Evolutionary conservation across 306 rosid genomes (phyloP).

Genomic region (Gillenia trifoliata): DNA sequence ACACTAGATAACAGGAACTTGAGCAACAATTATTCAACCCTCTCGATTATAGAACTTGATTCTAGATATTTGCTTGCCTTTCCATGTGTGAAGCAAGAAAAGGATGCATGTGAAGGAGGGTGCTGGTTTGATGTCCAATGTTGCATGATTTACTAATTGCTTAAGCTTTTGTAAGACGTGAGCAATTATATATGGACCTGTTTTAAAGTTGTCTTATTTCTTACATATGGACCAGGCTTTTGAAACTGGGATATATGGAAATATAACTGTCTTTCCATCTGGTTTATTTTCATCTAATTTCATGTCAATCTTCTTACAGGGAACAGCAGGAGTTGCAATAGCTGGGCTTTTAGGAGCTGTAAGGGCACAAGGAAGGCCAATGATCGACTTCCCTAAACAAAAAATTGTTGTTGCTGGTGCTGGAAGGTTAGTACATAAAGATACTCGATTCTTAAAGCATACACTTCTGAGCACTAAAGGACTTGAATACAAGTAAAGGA

Average conservation of each 20-base stretch:
- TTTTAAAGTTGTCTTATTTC: neutral
- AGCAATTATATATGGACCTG: neutral
- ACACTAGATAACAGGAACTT: neutral
- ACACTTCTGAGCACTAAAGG: neutral
- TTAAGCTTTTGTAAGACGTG: neutral
- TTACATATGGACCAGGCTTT: neutral
- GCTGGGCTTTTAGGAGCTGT: conserved; percentile 99
- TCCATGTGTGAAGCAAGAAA: neutral
- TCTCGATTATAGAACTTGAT: neutral
- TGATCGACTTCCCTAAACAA: conserved; percentile 97
- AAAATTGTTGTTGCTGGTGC: conserved; percentile 99
- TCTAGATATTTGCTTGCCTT: neutral
- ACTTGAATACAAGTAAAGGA: neutral
- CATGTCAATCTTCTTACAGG: conserved; percentile 41
- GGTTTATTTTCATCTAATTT: conserved; percentile 3
- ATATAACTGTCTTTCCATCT: neutral
- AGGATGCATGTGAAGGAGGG: neutral
- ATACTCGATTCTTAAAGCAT: neutral
- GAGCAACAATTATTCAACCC: neutral
- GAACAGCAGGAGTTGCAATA: conserved; percentile 97
- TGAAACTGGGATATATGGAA: neutral
- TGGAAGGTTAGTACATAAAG: conserved; percentile 66
- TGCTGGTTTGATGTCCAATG: neutral
- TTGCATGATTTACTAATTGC: neutral
- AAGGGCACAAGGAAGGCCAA: conserved; percentile 96